Evolutionary conservation across 2,329 filamentous ascomycete genomes (phyloP).

Genomic region (Rhytidhysteron rufulum): DNA sequence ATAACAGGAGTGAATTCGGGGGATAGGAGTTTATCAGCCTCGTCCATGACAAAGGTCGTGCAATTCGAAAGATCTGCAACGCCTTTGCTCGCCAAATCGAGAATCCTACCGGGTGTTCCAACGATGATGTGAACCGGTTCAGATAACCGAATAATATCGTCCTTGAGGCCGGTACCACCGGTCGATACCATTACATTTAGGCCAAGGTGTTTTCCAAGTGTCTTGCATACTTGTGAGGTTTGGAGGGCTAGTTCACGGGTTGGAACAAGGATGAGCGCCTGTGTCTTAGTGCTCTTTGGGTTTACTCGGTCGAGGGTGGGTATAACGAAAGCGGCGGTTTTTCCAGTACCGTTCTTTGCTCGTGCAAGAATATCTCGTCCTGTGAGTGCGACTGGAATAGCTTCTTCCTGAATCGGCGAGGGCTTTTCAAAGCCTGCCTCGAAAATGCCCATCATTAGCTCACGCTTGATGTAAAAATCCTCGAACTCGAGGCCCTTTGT

Average conservation of each 20-base stretch:
- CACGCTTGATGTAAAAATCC: constrained; percentile 90
- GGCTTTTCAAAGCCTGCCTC: constrained; percentile 98
- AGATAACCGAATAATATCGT: constrained; percentile 92
- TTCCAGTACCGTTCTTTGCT: constrained; percentile 98
- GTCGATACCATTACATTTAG: constrained; percentile 99
- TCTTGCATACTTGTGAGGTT: constrained; percentile 99
- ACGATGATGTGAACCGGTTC: constrained; percentile 97
- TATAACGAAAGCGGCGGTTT: constrained; percentile 97
- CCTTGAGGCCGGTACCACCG: constrained; percentile 88
- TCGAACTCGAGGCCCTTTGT: constrained; percentile 98
- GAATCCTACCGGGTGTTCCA: constrained; percentile 91
- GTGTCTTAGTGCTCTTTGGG: constrained; percentile 92
- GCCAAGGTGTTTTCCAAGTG: constrained; percentile 90
- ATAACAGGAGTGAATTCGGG: constrained; percentile 96
- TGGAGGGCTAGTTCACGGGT: constrained; percentile 96
- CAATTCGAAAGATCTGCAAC: constrained; percentile 95
- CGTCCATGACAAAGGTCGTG: constrained; percentile 98
- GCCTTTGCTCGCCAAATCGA: constrained; percentile 93
- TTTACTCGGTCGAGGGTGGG: constrained; percentile 94
- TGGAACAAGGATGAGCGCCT: constrained; percentile 92
- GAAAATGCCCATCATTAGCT: constrained; percentile 98
- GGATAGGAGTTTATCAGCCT: constrained; percentile 96
- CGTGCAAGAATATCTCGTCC: constrained; percentile 92
- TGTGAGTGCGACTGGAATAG: constrained; percentile 92
- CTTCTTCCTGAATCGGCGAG: constrained; percentile 98